A percentile compares a stretch with the other conserved stretches of the same genome.
Evolutionary conservation across 306 rosid species (phyloP).

Genomic region (Cajanus cajan): DNA sequence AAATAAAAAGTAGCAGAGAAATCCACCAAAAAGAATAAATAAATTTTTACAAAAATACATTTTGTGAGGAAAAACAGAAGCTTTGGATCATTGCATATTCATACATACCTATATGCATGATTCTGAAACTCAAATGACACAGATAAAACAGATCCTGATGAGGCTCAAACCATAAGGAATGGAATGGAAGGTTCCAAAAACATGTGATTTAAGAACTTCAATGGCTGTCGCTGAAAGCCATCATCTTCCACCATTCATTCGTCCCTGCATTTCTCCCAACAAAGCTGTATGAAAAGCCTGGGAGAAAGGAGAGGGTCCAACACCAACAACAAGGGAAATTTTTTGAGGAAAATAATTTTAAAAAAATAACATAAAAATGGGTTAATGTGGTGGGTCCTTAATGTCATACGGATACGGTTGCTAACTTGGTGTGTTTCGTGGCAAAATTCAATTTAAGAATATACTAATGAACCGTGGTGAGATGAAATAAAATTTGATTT

Average conservation of each 20-base stretch:
- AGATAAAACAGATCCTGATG: slow-evolving; percentile 58
- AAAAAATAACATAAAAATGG: slow-evolving; percentile 2
- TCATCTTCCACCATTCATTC: slow-evolving; percentile 25
- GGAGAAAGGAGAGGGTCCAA: slow-evolving; percentile 41
- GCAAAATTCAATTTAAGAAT: slow-evolving; percentile 30
- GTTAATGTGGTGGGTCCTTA: slow-evolving; percentile 50
- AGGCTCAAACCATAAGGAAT: slow-evolving; percentile 46
- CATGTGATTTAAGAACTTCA: slow-evolving; percentile 31
- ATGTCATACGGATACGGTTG: slow-evolving; percentile 40
- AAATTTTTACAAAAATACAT: background rate
- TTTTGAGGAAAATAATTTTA: slow-evolving; percentile 22
- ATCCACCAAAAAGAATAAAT: background rate
- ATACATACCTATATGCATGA: slow-evolving; percentile 57
- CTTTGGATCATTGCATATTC: slow-evolving; percentile 33
- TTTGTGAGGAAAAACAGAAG: slow-evolving; percentile 14
- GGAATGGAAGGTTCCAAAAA: slow-evolving; percentile 41
- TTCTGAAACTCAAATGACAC: slow-evolving; percentile 43
- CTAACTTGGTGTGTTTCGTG: slow-evolving; percentile 54
- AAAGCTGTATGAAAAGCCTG: slow-evolving; percentile 55
- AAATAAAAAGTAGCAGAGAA: slow-evolving; percentile 19
- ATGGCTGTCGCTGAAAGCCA: slow-evolving; percentile 32
- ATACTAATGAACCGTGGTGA: background rate
- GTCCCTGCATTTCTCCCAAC: slow-evolving; percentile 40
- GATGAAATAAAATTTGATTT: background rate
- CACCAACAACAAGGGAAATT: background rate